Conservation (phyloP, 164 flowering plant genomes). For the Umbellularia californica region DNA sequence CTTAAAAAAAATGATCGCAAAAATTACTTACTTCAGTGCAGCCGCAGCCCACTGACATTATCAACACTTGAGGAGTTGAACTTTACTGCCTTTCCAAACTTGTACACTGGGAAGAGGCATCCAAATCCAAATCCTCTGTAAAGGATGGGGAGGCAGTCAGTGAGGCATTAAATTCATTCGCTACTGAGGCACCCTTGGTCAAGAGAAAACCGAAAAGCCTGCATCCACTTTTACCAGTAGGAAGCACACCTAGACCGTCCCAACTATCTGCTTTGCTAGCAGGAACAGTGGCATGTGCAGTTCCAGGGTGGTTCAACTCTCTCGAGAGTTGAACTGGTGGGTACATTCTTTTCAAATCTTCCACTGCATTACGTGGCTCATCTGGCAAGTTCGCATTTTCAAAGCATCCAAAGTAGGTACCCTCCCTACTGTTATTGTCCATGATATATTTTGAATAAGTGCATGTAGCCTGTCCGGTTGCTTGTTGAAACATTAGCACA, state of each 20-base stretch:
- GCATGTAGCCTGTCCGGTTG: conserved; percentile 25
- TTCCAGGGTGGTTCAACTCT: conserved; percentile 22
- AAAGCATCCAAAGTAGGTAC: conserved; percentile 10
- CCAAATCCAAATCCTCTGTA: conserved; percentile 16
- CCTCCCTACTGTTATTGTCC: conserved; percentile 19
- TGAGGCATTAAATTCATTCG: conserved; percentile 23
- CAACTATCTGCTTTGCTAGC: conserved; percentile 20
- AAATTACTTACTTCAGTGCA: conserved; percentile 46
- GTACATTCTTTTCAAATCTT: conserved; percentile 15
- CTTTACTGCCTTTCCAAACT: conserved; percentile 14
- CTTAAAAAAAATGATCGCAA: conserved; percentile 22
- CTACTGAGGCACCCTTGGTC: conserved; percentile 37
- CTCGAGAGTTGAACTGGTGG: conserved; percentile 8
- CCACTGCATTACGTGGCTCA: conserved; percentile 4
- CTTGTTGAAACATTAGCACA: conserved; percentile 65
- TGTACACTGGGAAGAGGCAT: conserved; percentile 17
- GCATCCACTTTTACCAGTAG: conserved; percentile 51
- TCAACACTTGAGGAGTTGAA: conserved; percentile 29
- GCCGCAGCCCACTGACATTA: conserved; percentile 33
- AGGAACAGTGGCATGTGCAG: conserved; percentile 6
- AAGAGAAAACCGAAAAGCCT: conserved; percentile 87
- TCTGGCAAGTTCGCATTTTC: conserved; percentile 8
- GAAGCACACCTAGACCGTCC: conserved; percentile 21
- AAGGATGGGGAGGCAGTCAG: conserved; percentile 22
- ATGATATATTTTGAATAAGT: conserved; percentile 9